Percentiles rank a stretch among this genome's conserved stretches.
Conservation (phyloP, 805 yeast genomes). For the Allodekkera sacchari region DNA sequence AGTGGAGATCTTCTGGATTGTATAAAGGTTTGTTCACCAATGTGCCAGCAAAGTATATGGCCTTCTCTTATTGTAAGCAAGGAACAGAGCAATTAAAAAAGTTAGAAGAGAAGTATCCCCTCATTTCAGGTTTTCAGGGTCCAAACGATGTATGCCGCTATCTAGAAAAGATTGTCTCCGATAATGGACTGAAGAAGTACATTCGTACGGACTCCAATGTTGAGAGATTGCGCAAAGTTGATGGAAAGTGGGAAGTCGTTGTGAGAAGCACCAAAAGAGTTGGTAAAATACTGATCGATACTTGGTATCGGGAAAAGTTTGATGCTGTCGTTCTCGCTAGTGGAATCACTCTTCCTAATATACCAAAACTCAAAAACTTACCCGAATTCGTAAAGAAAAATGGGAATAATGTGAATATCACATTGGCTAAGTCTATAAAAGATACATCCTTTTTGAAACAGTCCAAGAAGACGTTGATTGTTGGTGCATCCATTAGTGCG, state of each 20-base stretch:
- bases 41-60: constrained; percentile 30
- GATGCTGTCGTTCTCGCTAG: constrained; percentile 59
- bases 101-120: constrained; percentile 6
- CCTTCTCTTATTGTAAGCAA: constrained; percentile 28
- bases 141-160: constrained; percentile 19
- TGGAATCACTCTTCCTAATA: constrained; percentile 53
- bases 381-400: constrained; percentile 29
- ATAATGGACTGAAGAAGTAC: constrained; percentile 22
- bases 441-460: constrained; percentile 32
- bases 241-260: constrained; percentile 30
- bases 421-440: constrained; percentile 50
- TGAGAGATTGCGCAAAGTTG: constrained; percentile 26
- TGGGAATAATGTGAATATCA: constrained; percentile 34
- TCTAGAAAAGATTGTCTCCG: constrained; percentile 11
- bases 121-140: constrained; percentile 14
- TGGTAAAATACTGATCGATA: constrained; percentile 5
- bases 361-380: constrained; percentile 36
- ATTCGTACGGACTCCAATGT: constrained; percentile 35
- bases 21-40: constrained; percentile 34
- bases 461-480: constrained; percentile 30
- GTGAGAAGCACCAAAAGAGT: constrained; percentile 9
- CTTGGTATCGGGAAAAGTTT: constrained; percentile 38
- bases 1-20: constrained; percentile 32
- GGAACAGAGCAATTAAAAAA: constrained; percentile 5
- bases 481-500: constrained; percentile 35